Base-by-base conservation (phyloP, 768 basidiomycete genomes). In the Tulasnella sp. region DNA sequence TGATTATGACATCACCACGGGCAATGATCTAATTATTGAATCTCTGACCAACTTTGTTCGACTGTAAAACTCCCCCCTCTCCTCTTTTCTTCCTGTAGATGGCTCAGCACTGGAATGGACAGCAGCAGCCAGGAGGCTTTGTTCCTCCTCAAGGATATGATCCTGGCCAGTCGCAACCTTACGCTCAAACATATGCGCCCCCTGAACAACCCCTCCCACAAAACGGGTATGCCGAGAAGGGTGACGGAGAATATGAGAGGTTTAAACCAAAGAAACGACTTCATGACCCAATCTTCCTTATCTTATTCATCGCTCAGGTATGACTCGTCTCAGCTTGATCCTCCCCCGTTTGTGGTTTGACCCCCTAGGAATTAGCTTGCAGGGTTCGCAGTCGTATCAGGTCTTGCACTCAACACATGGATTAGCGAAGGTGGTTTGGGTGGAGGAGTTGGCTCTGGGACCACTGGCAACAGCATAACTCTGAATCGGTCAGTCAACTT, bases 191-290 rank as follows among this genome's bases (percentile, higher is more conserved):
- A 16, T 51, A 51, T 29, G n/a, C n/a, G n/a, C n/a, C n/a, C n/a
- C n/a, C n/a, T n/a, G 39, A 40, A 10, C 49, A 45, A 7, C 49
- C 24, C 19, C 48, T 27, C 20, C 37, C 49, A 6, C 37, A 41
- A 79, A 60, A 77, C 87, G 74, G 71, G 69, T 63, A 72, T 84
- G 57, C 83, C 85, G 48, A 82, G 80, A 79, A 81, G 79, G 60
- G 66, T 87, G 49, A 66, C 70, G 60, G 71, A 83, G 61, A 65
- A 82, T 24, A 83, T 84, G 39, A 78, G 80, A 40, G 77, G 75
- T 54, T 72, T 76, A 56, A 70, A 80, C 61, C 65, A 69, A 31
- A 76, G 39, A 53, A 48, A 37, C 40, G 46, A 9, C n/a, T 54
- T 29, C 58, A 54, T 53, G 53, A 56, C 46, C 55, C 52, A 60